Evolutionary conservation across 768 basidiomycete genomes (phyloP), one percentile per base, ranked within the genome.

Genomic region (Panaeolus papilionaceus): DNA sequence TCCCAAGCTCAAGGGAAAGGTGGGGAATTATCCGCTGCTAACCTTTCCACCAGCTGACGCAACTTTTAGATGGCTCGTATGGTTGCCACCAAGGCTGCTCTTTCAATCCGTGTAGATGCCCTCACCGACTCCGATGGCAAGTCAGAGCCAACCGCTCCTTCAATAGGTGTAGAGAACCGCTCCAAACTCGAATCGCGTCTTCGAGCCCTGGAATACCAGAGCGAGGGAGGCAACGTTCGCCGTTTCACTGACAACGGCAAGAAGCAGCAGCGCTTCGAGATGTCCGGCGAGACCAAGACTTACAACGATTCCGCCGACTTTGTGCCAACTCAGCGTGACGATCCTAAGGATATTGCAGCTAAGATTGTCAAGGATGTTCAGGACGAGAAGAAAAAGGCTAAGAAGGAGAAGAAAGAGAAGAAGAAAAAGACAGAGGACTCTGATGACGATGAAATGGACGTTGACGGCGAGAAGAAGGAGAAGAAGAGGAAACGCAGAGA

Each of bases 21-120:
- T 91, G 61, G 73, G 83, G 68, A 1, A 9, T 62, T 16, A 20
- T 38, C 12, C 38, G 4, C 8, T 20, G 16, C 47, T 64, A 38
- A 14, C 18, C 62, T 14, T 20, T 28, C 11, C 40, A 45, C 38
- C 5, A 20, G 67, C 64, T 69, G 28, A 70, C 28, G 8, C n/a
- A 64, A 37, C 54, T 37, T 63, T 6, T 72, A 93, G 91, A 99
- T 99, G 98, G 98, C 98, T 23, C 94, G 98, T 75, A 99, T 99
- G 98, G 95, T 99, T 38, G 96, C 98, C 62, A 99, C 98, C 61
- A 99, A 99, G 84, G 91, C 97, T 3, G 94, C 98, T 0, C 89
- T 99, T 14, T 97, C 97, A 4, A 95, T 98, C 74, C 97, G 98
- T 79, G 95, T 99, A 42, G 98, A 99, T 72, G 98, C 98, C 7